Conservation (phyloP, 1,284 basidiomycete species). For the Apiotrichum sp. region DNA sequence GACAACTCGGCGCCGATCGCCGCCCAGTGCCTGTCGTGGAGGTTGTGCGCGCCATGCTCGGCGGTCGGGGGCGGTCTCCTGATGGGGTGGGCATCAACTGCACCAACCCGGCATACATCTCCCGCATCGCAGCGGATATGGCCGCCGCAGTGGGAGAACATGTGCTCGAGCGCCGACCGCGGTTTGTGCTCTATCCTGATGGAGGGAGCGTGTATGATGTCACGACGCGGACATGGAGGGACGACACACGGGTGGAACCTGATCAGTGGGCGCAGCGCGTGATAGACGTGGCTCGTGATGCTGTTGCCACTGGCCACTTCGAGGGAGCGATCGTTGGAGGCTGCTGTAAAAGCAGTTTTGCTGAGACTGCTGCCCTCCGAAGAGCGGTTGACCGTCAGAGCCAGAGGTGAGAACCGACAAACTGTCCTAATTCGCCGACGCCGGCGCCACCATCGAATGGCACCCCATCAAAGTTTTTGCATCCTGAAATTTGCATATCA, state of each 20-base stretch:
- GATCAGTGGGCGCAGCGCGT: constrained; percentile 52
- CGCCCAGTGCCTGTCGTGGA: constrained; percentile 40
- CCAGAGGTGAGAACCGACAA: too few relatives aligned
- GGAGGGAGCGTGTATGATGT: constrained; percentile 58
- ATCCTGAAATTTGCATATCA: too few relatives aligned
- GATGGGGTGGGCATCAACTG: constrained; percentile 67
- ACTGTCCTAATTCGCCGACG: too few relatives aligned
- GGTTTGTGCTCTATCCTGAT: constrained; percentile 66
- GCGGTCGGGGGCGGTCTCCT: constrained; percentile 32
- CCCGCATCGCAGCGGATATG: constrained; percentile 46
- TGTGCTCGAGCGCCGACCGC: neutral
- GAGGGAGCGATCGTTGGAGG: constrained; percentile 60
- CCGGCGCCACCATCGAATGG: too few relatives aligned
- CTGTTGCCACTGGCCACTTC: constrained; percentile 46
- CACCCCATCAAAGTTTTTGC: too few relatives aligned
- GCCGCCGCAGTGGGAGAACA: neutral
- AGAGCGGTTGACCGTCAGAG: neutral
- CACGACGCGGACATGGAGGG: constrained; percentile 51
- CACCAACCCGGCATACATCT: constrained; percentile 49
- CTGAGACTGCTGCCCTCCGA: constrained; percentile 51
- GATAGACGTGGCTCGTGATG: constrained; percentile 30
- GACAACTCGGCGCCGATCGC: constrained; percentile 1
- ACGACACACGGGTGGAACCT: constrained; percentile 15
- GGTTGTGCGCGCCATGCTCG: constrained; percentile 45
- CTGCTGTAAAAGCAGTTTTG: constrained; percentile 61